A percentile compares a stretch with the other conserved stretches of the same genome.
Conservation (phyloP, 2,329 filamentous ascomycete species). For the Cryphonectria parasitica region DNA sequence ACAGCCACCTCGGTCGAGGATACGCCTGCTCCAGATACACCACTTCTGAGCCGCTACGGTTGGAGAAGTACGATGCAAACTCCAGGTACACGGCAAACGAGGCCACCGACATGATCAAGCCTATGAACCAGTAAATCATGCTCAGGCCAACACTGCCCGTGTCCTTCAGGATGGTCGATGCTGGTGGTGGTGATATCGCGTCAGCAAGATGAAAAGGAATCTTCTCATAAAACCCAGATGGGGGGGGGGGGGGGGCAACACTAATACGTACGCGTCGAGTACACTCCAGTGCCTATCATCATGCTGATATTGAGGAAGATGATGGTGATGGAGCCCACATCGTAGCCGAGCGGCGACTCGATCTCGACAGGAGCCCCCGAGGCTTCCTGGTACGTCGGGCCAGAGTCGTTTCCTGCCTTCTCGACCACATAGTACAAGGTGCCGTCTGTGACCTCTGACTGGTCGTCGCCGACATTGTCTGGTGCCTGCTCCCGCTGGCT, state of each 20-base stretch:
- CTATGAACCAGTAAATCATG: constrained; percentile 64
- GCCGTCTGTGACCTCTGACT: constrained; percentile 23
- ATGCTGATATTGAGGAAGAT: constrained; percentile 61
- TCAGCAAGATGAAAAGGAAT: no score
- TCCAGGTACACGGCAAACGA: constrained; percentile 66
- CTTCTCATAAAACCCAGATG: no score
- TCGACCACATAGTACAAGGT: constrained; percentile 25
- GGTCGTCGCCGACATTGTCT: constrained; percentile 5
- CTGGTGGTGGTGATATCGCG: constrained; percentile 38
- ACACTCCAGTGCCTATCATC: constrained; percentile 67
- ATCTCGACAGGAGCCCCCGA: constrained; percentile 64
- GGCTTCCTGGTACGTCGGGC: constrained; percentile 52
- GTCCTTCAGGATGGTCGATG: constrained; percentile 59
- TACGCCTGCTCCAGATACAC: constrained; percentile 72
- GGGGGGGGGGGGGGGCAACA: no score
- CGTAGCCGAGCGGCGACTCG: constrained; percentile 62
- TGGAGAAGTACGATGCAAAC: constrained; percentile 67
- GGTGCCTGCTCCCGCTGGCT: constrained; percentile 2
- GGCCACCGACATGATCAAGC: constrained; percentile 60
- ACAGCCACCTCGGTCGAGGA: constrained; percentile 65
- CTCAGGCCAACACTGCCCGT: constrained; percentile 66
- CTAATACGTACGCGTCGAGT: constrained; percentile 53
- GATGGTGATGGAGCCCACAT: constrained; percentile 58
- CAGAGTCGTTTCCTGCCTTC: constrained; percentile 33
- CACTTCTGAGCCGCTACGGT: constrained; percentile 66